Conservation (phyloP, 441 rosid species). For the Brassica hybrid region DNA sequence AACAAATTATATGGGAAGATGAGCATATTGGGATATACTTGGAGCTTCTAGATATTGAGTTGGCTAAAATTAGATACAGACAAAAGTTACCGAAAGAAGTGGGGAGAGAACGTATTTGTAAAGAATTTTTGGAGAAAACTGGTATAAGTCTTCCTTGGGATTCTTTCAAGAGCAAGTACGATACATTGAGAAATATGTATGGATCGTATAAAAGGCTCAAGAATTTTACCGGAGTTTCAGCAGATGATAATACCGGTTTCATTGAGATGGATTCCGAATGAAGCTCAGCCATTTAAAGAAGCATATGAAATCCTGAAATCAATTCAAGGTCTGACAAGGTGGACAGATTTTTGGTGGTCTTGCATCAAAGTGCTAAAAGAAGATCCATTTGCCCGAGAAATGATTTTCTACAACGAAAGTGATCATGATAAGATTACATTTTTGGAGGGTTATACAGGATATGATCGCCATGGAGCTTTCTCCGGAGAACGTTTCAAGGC, state of each 20-base stretch:
- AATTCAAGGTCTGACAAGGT: neutral
- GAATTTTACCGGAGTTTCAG: neutral
- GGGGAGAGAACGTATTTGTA: too few relatives aligned
- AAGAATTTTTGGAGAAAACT: neutral
- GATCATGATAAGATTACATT: conserved; percentile 6
- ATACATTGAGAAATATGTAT: too few relatives aligned
- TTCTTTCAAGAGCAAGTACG: neutral
- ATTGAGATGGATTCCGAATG: neutral
- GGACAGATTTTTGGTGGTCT: too few relatives aligned
- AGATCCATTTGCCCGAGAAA: neutral
- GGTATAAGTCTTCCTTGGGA: neutral
- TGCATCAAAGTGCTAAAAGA: too few relatives aligned
- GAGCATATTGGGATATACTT: neutral
- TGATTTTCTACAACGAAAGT: neutral
- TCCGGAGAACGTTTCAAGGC: neutral
- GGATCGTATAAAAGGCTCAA: neutral
- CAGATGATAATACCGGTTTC: neutral
- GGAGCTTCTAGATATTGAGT: neutral
- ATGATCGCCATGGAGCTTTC: neutral
- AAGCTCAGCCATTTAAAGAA: neutral
- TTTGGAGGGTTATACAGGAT: conserved; percentile 2
- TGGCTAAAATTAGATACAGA: too few relatives aligned
- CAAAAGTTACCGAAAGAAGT: too few relatives aligned
- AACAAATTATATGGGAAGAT: neutral
- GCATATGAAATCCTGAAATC: neutral